phyloP scores from a whole-genome alignment of 2,329 filamentous ascomycete genomes.

The Alternaria dauci region DNA sequence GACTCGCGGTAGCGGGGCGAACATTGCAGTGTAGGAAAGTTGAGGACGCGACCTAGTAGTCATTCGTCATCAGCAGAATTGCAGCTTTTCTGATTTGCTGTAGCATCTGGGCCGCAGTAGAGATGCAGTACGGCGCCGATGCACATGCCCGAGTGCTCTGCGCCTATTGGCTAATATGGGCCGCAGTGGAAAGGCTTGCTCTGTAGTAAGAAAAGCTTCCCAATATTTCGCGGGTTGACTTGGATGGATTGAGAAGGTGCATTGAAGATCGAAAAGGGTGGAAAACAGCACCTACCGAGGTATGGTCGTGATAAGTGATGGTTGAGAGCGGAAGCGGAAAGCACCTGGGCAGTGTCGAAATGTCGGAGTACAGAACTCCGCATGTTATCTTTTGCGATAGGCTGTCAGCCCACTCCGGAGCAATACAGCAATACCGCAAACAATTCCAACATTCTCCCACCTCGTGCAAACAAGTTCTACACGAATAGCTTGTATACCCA shows the following conservation, averaged over 20 bases:
- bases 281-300: constrained; percentile 46
- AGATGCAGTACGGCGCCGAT: constrained; percentile 1
- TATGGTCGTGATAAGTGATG: constrained; percentile 5
- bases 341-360: background rate
- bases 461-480: background rate
- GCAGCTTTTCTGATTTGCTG: constrained; percentile 13
- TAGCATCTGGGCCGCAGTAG: background rate
- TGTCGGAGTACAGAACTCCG: background rate
- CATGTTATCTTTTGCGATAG: background rate
- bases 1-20: constrained; percentile 3
- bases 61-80: constrained; percentile 19
- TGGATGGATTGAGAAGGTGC: constrained; percentile 16
- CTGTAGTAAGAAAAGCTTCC: constrained; percentile 12
- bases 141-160: constrained; percentile 14
- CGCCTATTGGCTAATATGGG: constrained; percentile 13
- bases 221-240: background rate
- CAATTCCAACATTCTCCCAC: background rate
- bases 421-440: background rate
- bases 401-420: background rate
- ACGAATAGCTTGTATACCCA: background rate
- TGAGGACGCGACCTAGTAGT: background rate
- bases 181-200: background rate
- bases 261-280: constrained; percentile 47
- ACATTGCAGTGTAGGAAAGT: constrained; percentile 10
- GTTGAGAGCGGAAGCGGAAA: background rate